Base-by-base conservation (phyloP, 2,329 filamentous ascomycete genomes). In the Neofusicoccum umdonicola region DNA sequence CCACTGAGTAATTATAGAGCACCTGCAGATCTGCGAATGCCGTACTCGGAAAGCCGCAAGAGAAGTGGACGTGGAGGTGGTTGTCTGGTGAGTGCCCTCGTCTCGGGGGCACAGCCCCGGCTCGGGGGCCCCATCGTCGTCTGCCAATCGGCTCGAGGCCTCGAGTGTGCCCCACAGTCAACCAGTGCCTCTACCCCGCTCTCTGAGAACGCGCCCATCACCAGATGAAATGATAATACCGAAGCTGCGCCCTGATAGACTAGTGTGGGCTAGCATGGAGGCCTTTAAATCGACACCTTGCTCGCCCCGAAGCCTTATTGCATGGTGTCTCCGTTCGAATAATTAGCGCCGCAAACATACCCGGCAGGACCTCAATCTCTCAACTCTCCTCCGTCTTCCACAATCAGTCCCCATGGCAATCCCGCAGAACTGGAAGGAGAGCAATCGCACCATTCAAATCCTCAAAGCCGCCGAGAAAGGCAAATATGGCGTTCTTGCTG, bases 401-500 rank as follows among this genome's bases (percentile, higher is more conserved):
- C 19, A 9, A 41, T 12, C 15, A 27, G 4, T 31, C 37, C 37
- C 15, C 39, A 60, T 47, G 56, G 13, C 56, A 2, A 13, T 34
- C 22, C 13, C 61, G 11, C 17, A 27, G n/a, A 37, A 27, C 17
- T 63, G 61, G 61, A 56, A 63, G 35, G 27, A 37, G 44, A 58
- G 67, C 0, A 77, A 77, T 60, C 71, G 74, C 37, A 76, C 74
- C 5, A 22, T 76, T 12, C 70, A 70, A 17, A 87, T 88, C 69
- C 81, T 88, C 68, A 80, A 85, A 69, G 82, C 82, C 50, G 86
- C 86, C 50, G 78, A 81, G 50, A 74, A 77, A 47, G 83, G 83
- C 69, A 81, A 83, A 42, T 88, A 88, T 69, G 86, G 83, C 50
- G 83, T 88, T 34, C 82, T 85, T 2, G 84, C 82, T 67, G 74